Conservation (phyloP, 495 filamentous ascomycete species). For the Penicillium soppii region DNA sequence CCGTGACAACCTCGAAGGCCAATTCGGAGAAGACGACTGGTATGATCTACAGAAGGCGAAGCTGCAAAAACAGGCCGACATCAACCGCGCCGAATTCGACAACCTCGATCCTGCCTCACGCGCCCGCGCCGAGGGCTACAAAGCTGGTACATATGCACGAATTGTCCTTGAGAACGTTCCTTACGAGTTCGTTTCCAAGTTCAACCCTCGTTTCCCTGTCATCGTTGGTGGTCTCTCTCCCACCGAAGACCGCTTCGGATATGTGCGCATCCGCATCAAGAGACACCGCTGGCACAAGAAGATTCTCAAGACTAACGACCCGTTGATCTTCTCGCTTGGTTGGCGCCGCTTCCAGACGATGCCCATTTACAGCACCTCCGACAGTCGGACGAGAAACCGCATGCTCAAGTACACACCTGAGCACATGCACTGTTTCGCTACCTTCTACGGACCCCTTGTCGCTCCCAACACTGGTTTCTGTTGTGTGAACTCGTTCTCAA, state of each 20-base stretch:
- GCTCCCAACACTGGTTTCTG: constrained; percentile 95
- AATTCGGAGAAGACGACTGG: constrained; percentile 98
- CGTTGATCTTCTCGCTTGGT: constrained; percentile 94
- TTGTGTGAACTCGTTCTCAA: constrained; percentile 87
- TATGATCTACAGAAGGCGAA: constrained; percentile 95
- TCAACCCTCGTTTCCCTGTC: constrained; percentile 81
- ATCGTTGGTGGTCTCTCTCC: constrained; percentile 86
- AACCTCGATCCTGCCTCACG: constrained; percentile 77
- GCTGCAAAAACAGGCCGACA: constrained; percentile 88
- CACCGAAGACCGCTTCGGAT: constrained; percentile 93
- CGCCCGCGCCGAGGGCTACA: constrained; percentile 80
- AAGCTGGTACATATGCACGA: constrained; percentile 90
- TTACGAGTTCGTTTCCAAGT: constrained; percentile 86
- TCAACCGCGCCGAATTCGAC: constrained; percentile 92
- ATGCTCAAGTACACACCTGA: constrained; percentile 98
- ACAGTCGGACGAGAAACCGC: constrained; percentile 86
- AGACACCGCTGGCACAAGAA: constrained; percentile 98
- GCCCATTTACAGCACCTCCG: constrained; percentile 91
- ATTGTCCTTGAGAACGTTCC: constrained; percentile 86
- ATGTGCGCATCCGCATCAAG: constrained; percentile 94
- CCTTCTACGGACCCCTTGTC: constrained; percentile 91
- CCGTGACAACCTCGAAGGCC: constrained; percentile 58
- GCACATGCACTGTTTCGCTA: constrained; percentile 97
- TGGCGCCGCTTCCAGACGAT: constrained; percentile 93
- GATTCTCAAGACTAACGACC: constrained; percentile 96